These are phyloP conservation scores for Lipomyces yarrowii DNA, from an alignment of 1,139 yeast species.

Conservation along the genomic window DNA sequence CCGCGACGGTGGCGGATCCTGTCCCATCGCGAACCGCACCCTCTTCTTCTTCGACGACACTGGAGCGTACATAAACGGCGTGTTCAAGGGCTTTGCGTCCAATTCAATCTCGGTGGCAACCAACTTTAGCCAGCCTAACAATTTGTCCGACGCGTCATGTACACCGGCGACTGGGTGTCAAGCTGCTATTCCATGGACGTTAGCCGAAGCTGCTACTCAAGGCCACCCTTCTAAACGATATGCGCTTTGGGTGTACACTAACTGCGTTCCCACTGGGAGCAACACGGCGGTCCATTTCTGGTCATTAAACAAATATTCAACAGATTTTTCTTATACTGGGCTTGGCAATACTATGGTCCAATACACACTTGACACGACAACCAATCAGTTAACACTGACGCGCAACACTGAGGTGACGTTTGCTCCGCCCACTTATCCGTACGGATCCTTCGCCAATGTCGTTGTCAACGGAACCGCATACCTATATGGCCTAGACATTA, in stretches of 20 bases:
- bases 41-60: constrained; percentile 22
- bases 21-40: constrained; percentile 14
- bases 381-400: constrained; percentile 17
- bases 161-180: constrained; percentile 1
- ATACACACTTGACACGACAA: constrained; percentile 6
- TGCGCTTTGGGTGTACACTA: constrained; percentile 23
- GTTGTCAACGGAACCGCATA: constrained; percentile 19
- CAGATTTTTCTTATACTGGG: not conserved
- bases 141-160: constrained; percentile 10
- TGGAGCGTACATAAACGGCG: not conserved
- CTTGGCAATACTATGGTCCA: constrained; percentile 16
- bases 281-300: constrained; percentile 19
- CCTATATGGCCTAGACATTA: constrained; percentile 18
- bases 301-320: constrained; percentile 9
- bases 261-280: constrained; percentile 12
- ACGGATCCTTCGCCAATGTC: constrained; percentile 21
- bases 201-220: constrained; percentile 11
- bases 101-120: constrained; percentile 19
- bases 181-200: constrained; percentile 22
- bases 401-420: constrained; percentile 8
- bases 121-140: constrained; percentile 8
- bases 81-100: not conserved
- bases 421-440: constrained; percentile 1
- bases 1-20: constrained; percentile 25
- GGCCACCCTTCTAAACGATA: constrained; percentile 3